Evolutionary conservation across 768 basidiomycete genomes (phyloP).

Genomic region (Hygrophorus pudorinus): DNA sequence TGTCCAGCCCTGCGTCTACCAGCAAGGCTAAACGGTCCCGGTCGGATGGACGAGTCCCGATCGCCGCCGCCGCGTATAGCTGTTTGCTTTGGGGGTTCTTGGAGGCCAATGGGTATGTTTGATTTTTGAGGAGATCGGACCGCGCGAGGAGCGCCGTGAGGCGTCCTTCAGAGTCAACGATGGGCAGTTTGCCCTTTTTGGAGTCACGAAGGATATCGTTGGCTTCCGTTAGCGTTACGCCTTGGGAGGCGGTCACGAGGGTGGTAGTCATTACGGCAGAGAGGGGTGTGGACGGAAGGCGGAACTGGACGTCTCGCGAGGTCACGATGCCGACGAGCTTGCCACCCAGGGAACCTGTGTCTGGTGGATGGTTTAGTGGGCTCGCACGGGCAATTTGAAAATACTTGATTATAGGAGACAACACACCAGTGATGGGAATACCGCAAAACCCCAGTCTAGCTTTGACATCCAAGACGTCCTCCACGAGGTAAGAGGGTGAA

Average conservation of each 20-base stretch:
- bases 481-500: conserved; percentile 65
- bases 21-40: conserved; percentile 76
- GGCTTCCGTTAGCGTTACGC: conserved; percentile 85
- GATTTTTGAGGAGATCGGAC: conserved; percentile 95
- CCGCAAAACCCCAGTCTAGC: conserved; percentile 88
- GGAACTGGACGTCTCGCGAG: conserved; percentile 93
- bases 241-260: conserved; percentile 79
- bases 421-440: conserved; percentile 93
- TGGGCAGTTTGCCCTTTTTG: conserved; percentile 96
- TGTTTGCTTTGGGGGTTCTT: conserved; percentile 90
- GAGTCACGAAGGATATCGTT: conserved; percentile 91
- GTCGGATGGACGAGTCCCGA: conserved; percentile 89
- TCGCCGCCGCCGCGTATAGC: conserved; percentile 90
- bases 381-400: conserved; percentile 2
- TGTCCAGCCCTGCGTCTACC: conserved; percentile 90
- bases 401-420: conserved; percentile 84
- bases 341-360: conserved; percentile 78
- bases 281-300: conserved; percentile 52
- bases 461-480: conserved; percentile 91
- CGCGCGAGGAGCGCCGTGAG: conserved; percentile 85
- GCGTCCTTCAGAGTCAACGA: conserved; percentile 55
- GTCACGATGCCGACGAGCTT: conserved; percentile 97
- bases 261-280: conserved; percentile 82
- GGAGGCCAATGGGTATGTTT: conserved; percentile 90
- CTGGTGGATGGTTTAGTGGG: conserved; percentile 36